Percentiles rank a stretch among this genome's conserved stretches.
phyloP scores from a whole-genome alignment of 345 rosid species.

The Passiflora organensis region DNA sequence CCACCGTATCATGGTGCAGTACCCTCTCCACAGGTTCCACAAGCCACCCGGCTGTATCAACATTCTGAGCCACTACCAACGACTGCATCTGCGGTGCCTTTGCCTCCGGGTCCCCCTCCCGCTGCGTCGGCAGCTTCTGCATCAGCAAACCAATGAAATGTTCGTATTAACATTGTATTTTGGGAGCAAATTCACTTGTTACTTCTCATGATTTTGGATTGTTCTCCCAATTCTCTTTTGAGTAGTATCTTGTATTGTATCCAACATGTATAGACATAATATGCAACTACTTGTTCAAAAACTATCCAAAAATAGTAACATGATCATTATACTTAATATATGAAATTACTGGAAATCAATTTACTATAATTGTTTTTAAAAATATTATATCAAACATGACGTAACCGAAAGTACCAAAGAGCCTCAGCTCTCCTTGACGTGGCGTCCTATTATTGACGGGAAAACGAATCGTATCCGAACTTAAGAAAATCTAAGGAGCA shows the following conservation, averaged over 20 bases:
- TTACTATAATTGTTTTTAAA: too few species aligned
- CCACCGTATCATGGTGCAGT: slow-evolving; percentile 36
- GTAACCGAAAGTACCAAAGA: too few species aligned
- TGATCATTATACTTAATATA: too few species aligned
- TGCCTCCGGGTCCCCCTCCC: slow-evolving; percentile 10
- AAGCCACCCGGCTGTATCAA: slow-evolving; percentile 35
- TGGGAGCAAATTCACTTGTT: background rate
- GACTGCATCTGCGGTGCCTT: slow-evolving; percentile 24
- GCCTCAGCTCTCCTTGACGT: too few species aligned
- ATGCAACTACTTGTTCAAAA: too few species aligned
- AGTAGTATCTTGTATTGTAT: background rate
- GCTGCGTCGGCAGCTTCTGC: slow-evolving; percentile 1
- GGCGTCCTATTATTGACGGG: too few species aligned
- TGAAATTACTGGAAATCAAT: too few species aligned
- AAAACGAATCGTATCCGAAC: too few species aligned
- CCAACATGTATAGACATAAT: background rate
- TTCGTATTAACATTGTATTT: background rate
- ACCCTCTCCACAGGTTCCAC: slow-evolving; percentile 38
- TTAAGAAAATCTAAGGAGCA: too few species aligned
- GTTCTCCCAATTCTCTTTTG: too few species aligned
- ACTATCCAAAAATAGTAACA: too few species aligned
- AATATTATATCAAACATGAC: too few species aligned
- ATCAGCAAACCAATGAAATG: slow-evolving; percentile 4
- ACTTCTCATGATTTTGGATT: background rate
- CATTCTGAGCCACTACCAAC: slow-evolving; percentile 31